Evolutionary conservation across 768 basidiomycete species (phyloP).

Genomic region (Mycena rebaudengoi): DNA sequence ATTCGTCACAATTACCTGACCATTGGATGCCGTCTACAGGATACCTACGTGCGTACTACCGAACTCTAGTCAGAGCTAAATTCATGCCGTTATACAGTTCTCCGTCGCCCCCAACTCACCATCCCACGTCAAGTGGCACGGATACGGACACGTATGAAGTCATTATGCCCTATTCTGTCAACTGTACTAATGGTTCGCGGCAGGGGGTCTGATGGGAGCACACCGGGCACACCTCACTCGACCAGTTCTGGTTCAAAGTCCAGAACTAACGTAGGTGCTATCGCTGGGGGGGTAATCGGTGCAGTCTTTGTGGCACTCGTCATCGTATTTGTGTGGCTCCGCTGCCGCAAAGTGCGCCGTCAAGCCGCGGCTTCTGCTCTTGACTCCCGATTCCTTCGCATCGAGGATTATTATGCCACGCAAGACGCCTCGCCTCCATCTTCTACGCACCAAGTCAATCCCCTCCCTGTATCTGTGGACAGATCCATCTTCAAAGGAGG

Average conservation of each 20-base stretch:
- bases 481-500: no score
- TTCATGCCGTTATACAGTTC: no score
- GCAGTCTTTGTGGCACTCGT: not conserved
- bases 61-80: no score
- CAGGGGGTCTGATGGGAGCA: not conserved
- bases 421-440: no score
- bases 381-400: not conserved
- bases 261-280: not conserved
- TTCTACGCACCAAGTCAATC: no score
- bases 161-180: not conserved
- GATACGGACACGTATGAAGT: not conserved
- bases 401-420: constrained; percentile 21
- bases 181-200: not conserved
- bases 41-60: no score
- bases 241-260: not conserved
- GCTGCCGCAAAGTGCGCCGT: not conserved
- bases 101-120: not conserved
- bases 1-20: no score
- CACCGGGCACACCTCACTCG: not conserved
- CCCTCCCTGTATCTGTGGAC: no score
- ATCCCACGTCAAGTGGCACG: not conserved
- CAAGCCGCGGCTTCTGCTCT: not conserved
- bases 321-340: not conserved
- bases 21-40: no score
- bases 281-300: constrained; percentile 3